Evolutionary conservation across 2,329 filamentous ascomycete genomes (phyloP).

Genomic region (Fusarium tupiense): DNA sequence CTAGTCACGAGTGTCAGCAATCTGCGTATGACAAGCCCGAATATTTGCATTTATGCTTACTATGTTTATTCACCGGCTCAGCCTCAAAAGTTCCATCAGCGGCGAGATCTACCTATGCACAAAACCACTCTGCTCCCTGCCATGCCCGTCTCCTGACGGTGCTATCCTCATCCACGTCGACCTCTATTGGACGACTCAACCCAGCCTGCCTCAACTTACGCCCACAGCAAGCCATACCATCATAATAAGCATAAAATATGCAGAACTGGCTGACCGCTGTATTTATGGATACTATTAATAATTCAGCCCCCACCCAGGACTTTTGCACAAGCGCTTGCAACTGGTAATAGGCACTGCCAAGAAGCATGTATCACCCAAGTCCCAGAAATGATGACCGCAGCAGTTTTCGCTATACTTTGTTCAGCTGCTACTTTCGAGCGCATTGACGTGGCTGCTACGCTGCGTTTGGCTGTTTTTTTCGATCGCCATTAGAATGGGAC

Average conservation of each 20-base stretch:
- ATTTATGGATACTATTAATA: neutral
- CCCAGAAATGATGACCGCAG: neutral
- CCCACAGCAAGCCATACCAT: neutral
- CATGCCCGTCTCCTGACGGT: neutral
- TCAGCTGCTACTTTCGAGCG: neutral
- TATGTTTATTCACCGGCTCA: rapidly evolving
- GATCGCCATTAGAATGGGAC: neutral
- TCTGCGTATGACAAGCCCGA: neutral
- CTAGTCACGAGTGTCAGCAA: neutral
- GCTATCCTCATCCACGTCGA: neutral
- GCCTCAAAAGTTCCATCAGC: neutral
- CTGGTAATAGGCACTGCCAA: neutral
- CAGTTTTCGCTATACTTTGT: neutral
- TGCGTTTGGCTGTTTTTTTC: neutral
- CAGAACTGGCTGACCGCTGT: neutral
- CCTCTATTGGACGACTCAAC: neutral
- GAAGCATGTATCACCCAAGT: neutral
- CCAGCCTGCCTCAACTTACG: neutral
- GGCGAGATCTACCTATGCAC: neutral
- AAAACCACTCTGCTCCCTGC: neutral
- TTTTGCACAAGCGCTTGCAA: neutral
- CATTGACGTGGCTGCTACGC: neutral
- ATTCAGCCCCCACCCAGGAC: neutral
- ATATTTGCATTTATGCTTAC: neutral
- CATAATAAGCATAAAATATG: neutral